Percentiles rank a stretch among this genome's conserved stretches.
These are phyloP conservation scores for Conoideocrella luteorostrata DNA, from an alignment of 2,329 filamentous ascomycete genomes.

Conservation along the genomic window DNA sequence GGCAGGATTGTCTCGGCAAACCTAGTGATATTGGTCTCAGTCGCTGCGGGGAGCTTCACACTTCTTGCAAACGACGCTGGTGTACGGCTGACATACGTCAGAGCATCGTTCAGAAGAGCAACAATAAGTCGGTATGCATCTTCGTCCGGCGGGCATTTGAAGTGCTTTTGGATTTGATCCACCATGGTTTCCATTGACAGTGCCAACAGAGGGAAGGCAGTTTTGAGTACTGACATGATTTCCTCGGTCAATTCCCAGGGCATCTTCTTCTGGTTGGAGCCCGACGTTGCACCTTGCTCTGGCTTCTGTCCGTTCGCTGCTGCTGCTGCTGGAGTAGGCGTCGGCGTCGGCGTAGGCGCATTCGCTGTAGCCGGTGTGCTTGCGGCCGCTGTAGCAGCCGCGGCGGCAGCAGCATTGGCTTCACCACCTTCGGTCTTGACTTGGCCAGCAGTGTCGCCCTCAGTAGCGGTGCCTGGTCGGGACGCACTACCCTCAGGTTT, in stretches of 20 bases:
- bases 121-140: constrained; percentile 96
- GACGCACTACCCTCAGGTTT: constrained; percentile 33
- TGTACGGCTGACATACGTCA: constrained; percentile 86
- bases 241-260: constrained; percentile 97
- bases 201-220: constrained; percentile 89
- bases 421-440: constrained; percentile 41
- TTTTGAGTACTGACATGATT: constrained; percentile 92
- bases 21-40: constrained; percentile 91
- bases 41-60: constrained; percentile 81
- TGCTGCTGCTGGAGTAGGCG: too few species aligned
- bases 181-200: constrained; percentile 99
- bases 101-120: constrained; percentile 89
- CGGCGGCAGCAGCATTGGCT: constrained; percentile 20
- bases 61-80: constrained; percentile 83
- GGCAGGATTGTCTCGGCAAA: constrained; percentile 97
- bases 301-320: constrained; percentile 15
- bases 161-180: constrained; percentile 97
- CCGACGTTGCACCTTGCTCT: constrained; percentile 11
- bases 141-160: constrained; percentile 97
- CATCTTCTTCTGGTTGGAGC: constrained; percentile 56
- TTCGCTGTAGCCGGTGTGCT: constrained; percentile 20
- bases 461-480: constrained; percentile 46
- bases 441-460: constrained; percentile 34
- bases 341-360: constrained; percentile 16
- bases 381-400: constrained; percentile 13